Percentiles rank a stretch among this genome's conserved stretches.
phyloP scores from a whole-genome alignment of 2,329 filamentous ascomycete species.

The Didymellaceae sp. region DNA sequence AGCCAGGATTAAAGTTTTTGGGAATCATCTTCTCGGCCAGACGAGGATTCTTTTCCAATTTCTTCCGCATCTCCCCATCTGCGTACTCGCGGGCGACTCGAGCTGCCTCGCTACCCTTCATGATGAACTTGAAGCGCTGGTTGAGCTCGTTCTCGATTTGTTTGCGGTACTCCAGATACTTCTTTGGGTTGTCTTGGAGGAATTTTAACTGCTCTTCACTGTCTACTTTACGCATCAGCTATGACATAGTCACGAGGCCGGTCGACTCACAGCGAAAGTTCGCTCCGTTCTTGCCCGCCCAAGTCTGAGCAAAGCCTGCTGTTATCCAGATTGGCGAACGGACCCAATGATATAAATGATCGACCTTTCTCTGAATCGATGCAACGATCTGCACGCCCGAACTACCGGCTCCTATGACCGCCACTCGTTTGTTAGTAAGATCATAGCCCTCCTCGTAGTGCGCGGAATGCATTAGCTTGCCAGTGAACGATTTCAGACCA shows the following conservation, averaged over 20 bases:
- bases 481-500: constrained; percentile 49
- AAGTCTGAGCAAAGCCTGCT: constrained; percentile 55
- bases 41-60: constrained; percentile 48
- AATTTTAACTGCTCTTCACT: constrained; percentile 50
- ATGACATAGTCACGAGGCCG: background rate
- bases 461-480: constrained; percentile 54
- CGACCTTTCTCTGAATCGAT: constrained; percentile 48
- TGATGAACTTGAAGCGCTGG: constrained; percentile 60
- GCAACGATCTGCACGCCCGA: constrained; percentile 54
- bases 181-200: constrained; percentile 50
- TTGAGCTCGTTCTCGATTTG: constrained; percentile 59
- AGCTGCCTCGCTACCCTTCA: constrained; percentile 57
- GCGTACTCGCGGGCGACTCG: constrained; percentile 51
- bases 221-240: constrained; percentile 31
- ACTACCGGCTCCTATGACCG: constrained; percentile 52
- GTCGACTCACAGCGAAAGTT: constrained; percentile 54
- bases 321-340: constrained; percentile 57
- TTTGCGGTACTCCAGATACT: constrained; percentile 57
- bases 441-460: constrained; percentile 50
- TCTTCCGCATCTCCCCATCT: constrained; percentile 50
- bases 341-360: constrained; percentile 52
- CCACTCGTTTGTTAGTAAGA: constrained; percentile 48
- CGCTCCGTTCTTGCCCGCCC: constrained; percentile 54
- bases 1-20: constrained; percentile 44
- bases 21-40: constrained; percentile 56